A percentile compares a stretch with the other conserved stretches of the same genome.
phyloP scores from a whole-genome alignment of 768 basidiomycete species.

The Amanita phalloides region DNA sequence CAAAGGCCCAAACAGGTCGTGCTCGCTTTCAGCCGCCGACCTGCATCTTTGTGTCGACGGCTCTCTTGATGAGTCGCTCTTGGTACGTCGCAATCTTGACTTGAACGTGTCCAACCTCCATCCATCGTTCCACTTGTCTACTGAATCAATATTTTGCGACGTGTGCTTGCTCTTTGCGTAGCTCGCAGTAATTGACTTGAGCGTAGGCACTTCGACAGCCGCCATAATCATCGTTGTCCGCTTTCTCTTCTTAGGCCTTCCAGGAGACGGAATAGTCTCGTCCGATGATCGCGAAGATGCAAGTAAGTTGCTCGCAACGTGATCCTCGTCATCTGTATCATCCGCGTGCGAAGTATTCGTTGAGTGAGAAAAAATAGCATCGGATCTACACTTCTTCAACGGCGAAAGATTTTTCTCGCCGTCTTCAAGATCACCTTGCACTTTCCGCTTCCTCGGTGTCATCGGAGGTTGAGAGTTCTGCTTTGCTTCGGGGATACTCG shows the following conservation, averaged over 20 bases:
- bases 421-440: conserved; percentile 16
- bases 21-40: background rate
- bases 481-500: background rate
- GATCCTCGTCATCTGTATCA: conserved; percentile 4
- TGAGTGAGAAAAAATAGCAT: conserved; percentile 7
- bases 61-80: background rate
- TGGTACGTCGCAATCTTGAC: background rate
- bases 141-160: background rate
- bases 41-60: background rate
- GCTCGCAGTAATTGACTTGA: background rate
- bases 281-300: background rate
- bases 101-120: background rate
- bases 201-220: conserved; percentile 12
- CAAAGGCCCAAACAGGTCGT: background rate
- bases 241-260: background rate
- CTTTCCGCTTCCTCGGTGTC: conserved; percentile 33
- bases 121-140: background rate
- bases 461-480: background rate
- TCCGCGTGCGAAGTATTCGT: background rate
- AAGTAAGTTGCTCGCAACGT: background rate
- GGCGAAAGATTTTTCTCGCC: conserved; percentile 13
- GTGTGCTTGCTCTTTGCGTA: background rate
- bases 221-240: conserved; percentile 12
- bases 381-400: conserved; percentile 13
- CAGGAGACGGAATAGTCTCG: background rate